These are phyloP conservation scores for Brassica juncea DNA, from an alignment of 345 rosid species.

Conservation along the genomic window DNA sequence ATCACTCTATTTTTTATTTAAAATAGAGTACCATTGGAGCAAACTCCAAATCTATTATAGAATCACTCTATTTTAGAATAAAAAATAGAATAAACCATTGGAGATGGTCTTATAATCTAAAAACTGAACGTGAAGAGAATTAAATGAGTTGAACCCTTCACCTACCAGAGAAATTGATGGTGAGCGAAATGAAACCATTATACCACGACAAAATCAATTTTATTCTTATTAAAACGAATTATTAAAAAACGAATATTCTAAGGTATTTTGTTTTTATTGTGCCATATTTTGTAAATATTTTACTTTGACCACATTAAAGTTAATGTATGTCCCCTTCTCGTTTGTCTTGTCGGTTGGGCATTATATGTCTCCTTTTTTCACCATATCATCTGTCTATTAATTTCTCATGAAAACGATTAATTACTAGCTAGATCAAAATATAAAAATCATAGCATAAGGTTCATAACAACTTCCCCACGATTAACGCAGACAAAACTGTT, in stretches of 20 bases:
- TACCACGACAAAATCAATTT: background rate
- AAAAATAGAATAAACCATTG: too few species aligned
- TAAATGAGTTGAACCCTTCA: constrained; percentile 16
- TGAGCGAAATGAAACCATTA: background rate
- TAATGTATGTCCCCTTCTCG: constrained; percentile 36
- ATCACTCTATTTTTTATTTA: too few species aligned
- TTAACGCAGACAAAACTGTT: constrained; percentile 20
- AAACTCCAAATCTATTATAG: too few species aligned
- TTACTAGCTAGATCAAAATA: background rate
- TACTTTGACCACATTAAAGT: constrained; percentile 37
- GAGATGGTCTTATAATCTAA: background rate
- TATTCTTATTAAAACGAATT: background rate
- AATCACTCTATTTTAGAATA: too few species aligned
- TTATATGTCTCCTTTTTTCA: constrained; percentile 15
- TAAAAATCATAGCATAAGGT: background rate
- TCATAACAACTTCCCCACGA: constrained; percentile 33
- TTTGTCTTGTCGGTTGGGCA: constrained; percentile 41
- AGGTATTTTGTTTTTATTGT: background rate
- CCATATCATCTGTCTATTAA: constrained; percentile 10
- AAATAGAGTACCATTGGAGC: too few species aligned
- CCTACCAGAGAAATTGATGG: constrained; percentile 18
- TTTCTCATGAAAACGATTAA: constrained; percentile 27
- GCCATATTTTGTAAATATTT: background rate
- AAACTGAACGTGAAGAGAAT: constrained; percentile 22
- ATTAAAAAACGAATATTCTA: background rate